These are phyloP conservation scores for Blastobotrys arbuscula DNA, from an alignment of 1,139 yeast genomes.

Conservation along the genomic window DNA sequence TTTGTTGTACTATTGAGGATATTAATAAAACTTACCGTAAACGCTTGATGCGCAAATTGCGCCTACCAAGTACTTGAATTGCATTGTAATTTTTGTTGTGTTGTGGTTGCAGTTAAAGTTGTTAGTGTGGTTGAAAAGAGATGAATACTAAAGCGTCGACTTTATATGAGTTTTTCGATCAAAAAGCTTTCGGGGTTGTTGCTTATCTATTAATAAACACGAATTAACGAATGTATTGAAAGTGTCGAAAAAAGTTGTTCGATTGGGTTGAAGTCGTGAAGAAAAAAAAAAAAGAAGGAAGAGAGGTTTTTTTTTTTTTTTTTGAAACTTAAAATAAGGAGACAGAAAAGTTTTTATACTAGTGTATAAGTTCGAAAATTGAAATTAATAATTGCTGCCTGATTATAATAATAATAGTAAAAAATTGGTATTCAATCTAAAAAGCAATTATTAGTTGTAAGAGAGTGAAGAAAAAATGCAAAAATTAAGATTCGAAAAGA, in stretches of 20 bases:
- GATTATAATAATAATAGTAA: too few species aligned
- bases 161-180: not conserved
- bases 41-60: constrained; percentile 21
- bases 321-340: not conserved
- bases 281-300: constrained; percentile 3
- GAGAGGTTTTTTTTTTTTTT: not conserved
- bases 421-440: too few species aligned
- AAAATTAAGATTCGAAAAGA: not conserved
- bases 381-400: not conserved
- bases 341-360: not conserved
- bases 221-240: constrained; percentile 2
- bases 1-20: not conserved
- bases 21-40: constrained; percentile 19
- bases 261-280: constrained; percentile 2
- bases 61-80: constrained; percentile 17
- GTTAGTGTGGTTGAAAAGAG: not conserved
- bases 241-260: constrained; percentile 5
- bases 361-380: too few species aligned
- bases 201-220: not conserved
- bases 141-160: not conserved
- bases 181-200: not conserved
- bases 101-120: not conserved
- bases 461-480: constrained; percentile 1
- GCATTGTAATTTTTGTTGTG: constrained; percentile 14
- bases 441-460: not conserved